phyloP scores from a whole-genome alignment of 805 yeast genomes.

The Diddensiella santjacobensis region DNA sequence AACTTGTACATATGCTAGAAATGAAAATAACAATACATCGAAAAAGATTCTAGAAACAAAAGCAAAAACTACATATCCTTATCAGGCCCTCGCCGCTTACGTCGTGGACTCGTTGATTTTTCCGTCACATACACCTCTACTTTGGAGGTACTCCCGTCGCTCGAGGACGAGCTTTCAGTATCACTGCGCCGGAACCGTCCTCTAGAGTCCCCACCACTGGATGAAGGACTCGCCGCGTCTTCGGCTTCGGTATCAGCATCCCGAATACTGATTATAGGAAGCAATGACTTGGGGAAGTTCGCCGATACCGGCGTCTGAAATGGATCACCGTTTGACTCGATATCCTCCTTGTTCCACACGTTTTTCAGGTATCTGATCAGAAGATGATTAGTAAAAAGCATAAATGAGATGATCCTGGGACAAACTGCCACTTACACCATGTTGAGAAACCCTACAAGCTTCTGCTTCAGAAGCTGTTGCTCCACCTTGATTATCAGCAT shows the following conservation, averaged over 20 bases:
- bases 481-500: slow-evolving; percentile 29
- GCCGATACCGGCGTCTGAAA: neutral
- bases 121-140: neutral
- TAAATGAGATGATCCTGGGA: too few relatives aligned
- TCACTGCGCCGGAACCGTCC: neutral
- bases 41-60: too few relatives aligned
- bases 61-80: too few relatives aligned
- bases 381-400: too few relatives aligned
- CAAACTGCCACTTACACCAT: slow-evolving; percentile 16
- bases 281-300: neutral
- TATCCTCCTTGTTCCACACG: neutral
- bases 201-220: neutral
- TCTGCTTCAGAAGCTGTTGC: slow-evolving; percentile 19
- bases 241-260: neutral
- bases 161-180: neutral
- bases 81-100: too few relatives aligned
- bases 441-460: slow-evolving; percentile 20
- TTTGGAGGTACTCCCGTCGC: too few relatives aligned
- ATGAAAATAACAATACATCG: neutral
- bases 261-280: neutral
- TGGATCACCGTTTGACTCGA: neutral
- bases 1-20: neutral
- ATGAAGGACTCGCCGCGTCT: neutral
- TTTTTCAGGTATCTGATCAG: neutral
- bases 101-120: slow-evolving; percentile 14